Base-by-base conservation (phyloP, 345 rosid genomes). In the Citrus medica region DNA sequence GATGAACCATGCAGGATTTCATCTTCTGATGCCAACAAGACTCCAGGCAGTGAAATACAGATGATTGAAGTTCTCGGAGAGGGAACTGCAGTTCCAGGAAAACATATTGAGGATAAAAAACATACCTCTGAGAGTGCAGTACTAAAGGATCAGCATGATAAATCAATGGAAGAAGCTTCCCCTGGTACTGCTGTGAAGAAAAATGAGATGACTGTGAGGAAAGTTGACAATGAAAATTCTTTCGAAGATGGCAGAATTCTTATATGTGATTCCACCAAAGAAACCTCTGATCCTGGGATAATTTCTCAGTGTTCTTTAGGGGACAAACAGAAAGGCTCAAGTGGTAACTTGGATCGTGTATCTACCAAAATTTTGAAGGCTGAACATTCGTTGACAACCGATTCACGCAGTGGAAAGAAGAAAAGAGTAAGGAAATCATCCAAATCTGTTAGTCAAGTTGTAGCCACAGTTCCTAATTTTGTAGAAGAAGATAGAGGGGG, bases 361-460 rank as follows among this genome's bases (percentile, higher is more conserved):
- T 71, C 73, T 60, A 69, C 79, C 56, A 62, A 62, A 61, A 30
- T 53, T 67, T 33, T 58, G 19, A 83, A 77, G 74, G 78, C 19
- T 51, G 64, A 38, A 12, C 75, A 69, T 33, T 67, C 56, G n/a
- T 69, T 76, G 14, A 72, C 62, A 21, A 62, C 24, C 0, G 37
- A 22, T 60, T 71, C 70, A 67, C 61, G 77, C 60, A 67, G 30
- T 9, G 84, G 77, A 66, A 84, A 62, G 38, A 72, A 25, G 80
- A 88, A 78, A 77, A 76, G 78, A 71, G 86, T 78, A 80, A 82
- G 69, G 76, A 80, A 84, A 79, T 60, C 80, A 12, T 25, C 79
- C 71, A 37, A 82, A 51, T 27, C 61, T 78, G 46, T n/a, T 40
- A 64, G 59, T 82, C 79, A 73, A 71, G 85, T 68, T 60, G 75